phyloP scores from a whole-genome alignment of 2,329 filamentous ascomycete genomes.

The Berkeleyomyces basicola region DNA sequence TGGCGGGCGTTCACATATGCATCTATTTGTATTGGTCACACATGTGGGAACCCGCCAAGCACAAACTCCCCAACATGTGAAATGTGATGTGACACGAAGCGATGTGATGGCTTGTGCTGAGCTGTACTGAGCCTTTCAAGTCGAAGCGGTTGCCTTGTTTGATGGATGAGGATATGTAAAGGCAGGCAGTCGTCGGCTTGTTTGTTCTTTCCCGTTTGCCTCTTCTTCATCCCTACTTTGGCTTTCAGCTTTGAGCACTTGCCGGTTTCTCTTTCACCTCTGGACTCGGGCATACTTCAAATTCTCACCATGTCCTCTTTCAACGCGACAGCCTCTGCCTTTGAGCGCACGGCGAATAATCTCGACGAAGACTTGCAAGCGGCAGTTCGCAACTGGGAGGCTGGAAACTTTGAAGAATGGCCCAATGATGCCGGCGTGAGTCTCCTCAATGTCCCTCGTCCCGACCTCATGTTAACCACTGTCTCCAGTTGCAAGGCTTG shows the following conservation, averaged over 20 bases:
- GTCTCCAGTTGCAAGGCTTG: constrained; percentile 45
- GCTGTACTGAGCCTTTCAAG: background rate
- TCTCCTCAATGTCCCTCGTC: background rate
- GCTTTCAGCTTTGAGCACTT: background rate
- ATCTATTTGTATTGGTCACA: background rate
- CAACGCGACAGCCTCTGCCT: background rate
- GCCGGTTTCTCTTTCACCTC: background rate
- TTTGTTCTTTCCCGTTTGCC: background rate
- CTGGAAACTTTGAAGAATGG: constrained; percentile 25
- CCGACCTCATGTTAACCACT: background rate
- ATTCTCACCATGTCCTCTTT: background rate
- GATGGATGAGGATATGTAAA: background rate
- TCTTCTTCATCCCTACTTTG: background rate
- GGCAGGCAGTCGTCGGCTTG: background rate
- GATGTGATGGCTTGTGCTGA: background rate
- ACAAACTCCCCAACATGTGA: background rate
- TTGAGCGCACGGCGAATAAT: background rate
- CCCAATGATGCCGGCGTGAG: constrained; percentile 32
- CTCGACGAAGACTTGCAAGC: background rate
- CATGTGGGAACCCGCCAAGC: background rate
- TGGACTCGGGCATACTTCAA: background rate
- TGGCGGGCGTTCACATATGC: background rate
- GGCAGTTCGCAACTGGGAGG: background rate
- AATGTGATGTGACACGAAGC: background rate
- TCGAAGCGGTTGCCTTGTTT: background rate